Conservation (phyloP, 371 early-diverging fungal species). For the Neoconidiobolus thromboides region DNA sequence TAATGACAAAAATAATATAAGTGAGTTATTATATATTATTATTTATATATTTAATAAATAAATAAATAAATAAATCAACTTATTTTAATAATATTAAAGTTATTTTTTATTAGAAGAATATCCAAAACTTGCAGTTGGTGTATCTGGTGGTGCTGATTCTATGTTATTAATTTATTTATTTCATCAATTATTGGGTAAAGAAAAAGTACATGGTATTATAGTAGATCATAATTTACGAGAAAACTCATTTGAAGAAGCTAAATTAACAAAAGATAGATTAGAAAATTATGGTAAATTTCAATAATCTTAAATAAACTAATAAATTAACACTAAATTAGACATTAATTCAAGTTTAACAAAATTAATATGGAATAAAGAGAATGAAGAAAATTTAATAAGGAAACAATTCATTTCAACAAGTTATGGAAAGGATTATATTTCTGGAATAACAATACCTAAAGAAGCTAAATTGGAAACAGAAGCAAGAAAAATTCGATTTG, state of each 20-base stretch:
- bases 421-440: background rate
- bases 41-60: too few relatives aligned
- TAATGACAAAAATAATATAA: too few relatives aligned
- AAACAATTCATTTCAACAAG: background rate
- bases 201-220: constrained; percentile 3
- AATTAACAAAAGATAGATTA: background rate
- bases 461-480: constrained; percentile 5
- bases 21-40: too few relatives aligned
- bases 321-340: background rate
- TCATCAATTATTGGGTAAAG: background rate
- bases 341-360: background rate
- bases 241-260: constrained; percentile 7
- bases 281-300: background rate
- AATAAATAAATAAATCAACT: too few relatives aligned
- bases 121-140: constrained; percentile 3
- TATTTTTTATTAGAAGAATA: too few relatives aligned
- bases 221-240: constrained; percentile 8
- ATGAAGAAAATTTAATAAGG: background rate
- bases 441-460: constrained; percentile 4
- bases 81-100: too few relatives aligned
- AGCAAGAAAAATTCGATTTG: constrained; percentile 6
- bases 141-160: constrained; percentile 10
- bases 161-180: constrained; percentile 8
- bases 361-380: background rate
- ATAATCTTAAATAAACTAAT: too few relatives aligned